Conservation (phyloP, 192 early-diverging fungal species). For the Dispira simplex region DNA sequence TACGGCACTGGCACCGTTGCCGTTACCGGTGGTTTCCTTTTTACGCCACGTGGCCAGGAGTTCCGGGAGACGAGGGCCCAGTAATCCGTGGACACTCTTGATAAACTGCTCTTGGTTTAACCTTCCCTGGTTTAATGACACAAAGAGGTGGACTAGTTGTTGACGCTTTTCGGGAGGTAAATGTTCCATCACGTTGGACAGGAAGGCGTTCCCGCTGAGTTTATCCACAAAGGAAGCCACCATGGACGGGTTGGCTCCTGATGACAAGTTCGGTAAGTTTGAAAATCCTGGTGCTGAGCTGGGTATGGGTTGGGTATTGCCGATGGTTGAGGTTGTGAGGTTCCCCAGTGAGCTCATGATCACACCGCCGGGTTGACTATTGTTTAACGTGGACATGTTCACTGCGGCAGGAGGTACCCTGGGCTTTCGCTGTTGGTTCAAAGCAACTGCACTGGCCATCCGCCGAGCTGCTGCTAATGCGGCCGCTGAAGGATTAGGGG, state of each 20-base stretch:
- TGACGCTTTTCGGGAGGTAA: conserved; percentile 6
- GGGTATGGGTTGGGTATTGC: too few relatives aligned
- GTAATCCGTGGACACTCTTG: neutral
- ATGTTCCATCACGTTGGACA: conserved; percentile 9
- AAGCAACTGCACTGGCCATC: neutral
- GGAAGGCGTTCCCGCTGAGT: conserved; percentile 6
- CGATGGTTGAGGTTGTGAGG: too few relatives aligned
- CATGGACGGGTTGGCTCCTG: neutral
- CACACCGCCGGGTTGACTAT: too few relatives aligned
- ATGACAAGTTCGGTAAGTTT: too few relatives aligned
- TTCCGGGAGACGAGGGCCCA: neutral
- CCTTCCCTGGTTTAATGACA: conserved; percentile 2
- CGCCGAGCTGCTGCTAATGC: neutral
- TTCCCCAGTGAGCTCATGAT: too few relatives aligned
- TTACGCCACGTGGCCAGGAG: conserved; percentile 4
- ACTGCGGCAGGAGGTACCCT: too few relatives aligned
- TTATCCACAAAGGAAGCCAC: conserved; percentile 4
- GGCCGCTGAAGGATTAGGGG: neutral
- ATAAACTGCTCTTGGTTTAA: conserved; percentile 3
- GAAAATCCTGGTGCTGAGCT: too few relatives aligned
- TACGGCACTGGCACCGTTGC: too few relatives aligned
- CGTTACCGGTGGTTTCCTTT: neutral
- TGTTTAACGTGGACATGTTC: too few relatives aligned
- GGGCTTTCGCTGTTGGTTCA: too few relatives aligned
- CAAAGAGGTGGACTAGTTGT: neutral